Evolutionary conservation across 495 filamentous ascomycete genomes (phyloP), one percentile per base, ranked within the genome.

Genomic region (Hypoxylon perforatum): DNA sequence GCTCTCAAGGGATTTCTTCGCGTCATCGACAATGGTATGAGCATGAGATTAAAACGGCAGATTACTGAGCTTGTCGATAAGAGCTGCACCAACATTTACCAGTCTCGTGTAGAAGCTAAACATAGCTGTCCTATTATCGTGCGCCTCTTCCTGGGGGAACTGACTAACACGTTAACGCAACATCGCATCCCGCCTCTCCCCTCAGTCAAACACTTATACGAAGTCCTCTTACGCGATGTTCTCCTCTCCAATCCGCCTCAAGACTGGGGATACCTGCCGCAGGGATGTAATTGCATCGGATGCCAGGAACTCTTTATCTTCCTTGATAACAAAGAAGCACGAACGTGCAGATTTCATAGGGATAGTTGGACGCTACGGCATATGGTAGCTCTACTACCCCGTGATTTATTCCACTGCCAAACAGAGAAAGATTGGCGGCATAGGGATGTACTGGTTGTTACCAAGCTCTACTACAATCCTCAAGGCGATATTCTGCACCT

Each of bases 221-320:
- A 15, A 22, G 4, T n/a, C 6, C 57, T 67, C 38, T 4, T 61
- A 7, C 63, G 57, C 19, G 17, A 57, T 11, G 7, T 61, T 6
- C 21, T 67, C 25, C 3, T 45, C 18, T 10, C n/a, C n/a, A 1
- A 15, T 5, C 23, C 46, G 44, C 25, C 9, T 21, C 47, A 1
- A 1, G 55, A 55, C 12, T 65, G 48, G 55, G 6, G 18, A 18
- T 47, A 42, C 18, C 54, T 19, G 18, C 48, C 49, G 18, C 28
- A 28, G 23, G 12, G 7, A 0, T 45, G 52, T 25, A 14, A 12
- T 23, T 65, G 55, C 25, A 5, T 7, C 1, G 63, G 23, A 4
- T 65, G 55, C 39, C n/a, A 25, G 0, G 12, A 42, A 1, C 63
- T 65, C 36, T 11, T 36, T 18, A 14, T 15, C 4, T 65, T 65